phyloP scores from a whole-genome alignment of 495 filamentous ascomycete species.

The Aspergillus leporis region DNA sequence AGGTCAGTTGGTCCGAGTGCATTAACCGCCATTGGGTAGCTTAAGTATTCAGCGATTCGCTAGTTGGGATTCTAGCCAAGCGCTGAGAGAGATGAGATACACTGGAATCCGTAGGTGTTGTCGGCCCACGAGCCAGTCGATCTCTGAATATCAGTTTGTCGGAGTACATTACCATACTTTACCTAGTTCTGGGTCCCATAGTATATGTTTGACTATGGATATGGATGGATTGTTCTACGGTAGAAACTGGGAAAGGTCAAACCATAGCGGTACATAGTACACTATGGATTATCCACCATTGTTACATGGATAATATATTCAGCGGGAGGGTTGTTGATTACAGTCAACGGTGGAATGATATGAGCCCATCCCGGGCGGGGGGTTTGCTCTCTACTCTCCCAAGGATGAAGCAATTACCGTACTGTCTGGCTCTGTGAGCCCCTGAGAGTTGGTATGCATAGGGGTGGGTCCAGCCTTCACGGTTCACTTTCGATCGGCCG shows the following conservation, averaged over 20 bases:
- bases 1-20: background rate
- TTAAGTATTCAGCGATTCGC: background rate
- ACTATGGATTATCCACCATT: background rate
- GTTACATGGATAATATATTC: background rate
- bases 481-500: constrained; percentile 8
- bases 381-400: too few relatives aligned
- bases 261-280: background rate
- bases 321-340: too few relatives aligned
- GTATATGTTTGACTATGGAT: too few relatives aligned
- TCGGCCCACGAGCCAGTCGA: background rate
- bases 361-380: too few relatives aligned
- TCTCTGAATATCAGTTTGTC: background rate
- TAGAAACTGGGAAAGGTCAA: too few relatives aligned
- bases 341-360: too few relatives aligned
- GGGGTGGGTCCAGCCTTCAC: constrained; percentile 4
- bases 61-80: background rate
- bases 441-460: constrained; percentile 2
- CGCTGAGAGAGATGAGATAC: too few relatives aligned
- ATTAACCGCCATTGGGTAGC: background rate
- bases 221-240: too few relatives aligned
- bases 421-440: background rate
- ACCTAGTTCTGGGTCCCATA: too few relatives aligned
- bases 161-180: background rate
- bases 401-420: too few relatives aligned
- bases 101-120: too few relatives aligned